Conservation (phyloP, 2,329 filamentous ascomycete species). For the Ilyonectria robusta region DNA sequence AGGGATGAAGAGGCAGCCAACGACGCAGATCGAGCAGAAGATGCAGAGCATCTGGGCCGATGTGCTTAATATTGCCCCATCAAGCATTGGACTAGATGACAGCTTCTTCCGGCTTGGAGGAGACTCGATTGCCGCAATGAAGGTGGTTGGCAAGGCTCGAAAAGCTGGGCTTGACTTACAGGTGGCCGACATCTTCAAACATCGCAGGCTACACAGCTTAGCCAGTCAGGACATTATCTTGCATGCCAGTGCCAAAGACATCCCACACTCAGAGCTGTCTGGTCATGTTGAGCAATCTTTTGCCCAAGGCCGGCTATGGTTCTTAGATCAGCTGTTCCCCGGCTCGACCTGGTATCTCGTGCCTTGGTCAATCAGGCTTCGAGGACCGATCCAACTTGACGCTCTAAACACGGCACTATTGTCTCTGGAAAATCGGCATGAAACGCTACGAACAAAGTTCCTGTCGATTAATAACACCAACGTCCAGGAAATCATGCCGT, state of each 20-base stretch:
- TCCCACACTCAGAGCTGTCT: constrained; percentile 2
- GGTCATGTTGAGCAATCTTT: constrained; percentile 36
- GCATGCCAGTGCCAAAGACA: not conserved
- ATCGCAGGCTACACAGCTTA: not conserved
- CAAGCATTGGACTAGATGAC: constrained; percentile 57
- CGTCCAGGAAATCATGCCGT: not conserved
- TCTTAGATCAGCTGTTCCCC: constrained; percentile 28
- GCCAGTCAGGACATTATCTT: not conserved
- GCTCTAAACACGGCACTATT: constrained; percentile 16
- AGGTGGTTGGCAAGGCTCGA: constrained; percentile 50
- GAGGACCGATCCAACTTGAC: constrained; percentile 17
- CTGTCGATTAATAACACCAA: not conserved
- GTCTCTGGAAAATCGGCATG: constrained; percentile 31
- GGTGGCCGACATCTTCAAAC: not conserved
- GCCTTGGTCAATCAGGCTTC: constrained; percentile 22
- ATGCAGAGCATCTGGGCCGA: constrained; percentile 56
- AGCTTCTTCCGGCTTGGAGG: constrained; percentile 66
- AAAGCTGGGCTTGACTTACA: constrained; percentile 22
- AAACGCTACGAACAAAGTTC: constrained; percentile 11
- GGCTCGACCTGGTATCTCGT: constrained; percentile 26
- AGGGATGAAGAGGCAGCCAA: constrained; percentile 18
- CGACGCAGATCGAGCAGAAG: constrained; percentile 29
- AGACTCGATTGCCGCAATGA: constrained; percentile 66
- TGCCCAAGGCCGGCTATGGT: constrained; percentile 34
- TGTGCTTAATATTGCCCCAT: constrained; percentile 51